Base-by-base conservation (phyloP, 208 protist genomes). In the Histomonas meleagridis region DNA sequence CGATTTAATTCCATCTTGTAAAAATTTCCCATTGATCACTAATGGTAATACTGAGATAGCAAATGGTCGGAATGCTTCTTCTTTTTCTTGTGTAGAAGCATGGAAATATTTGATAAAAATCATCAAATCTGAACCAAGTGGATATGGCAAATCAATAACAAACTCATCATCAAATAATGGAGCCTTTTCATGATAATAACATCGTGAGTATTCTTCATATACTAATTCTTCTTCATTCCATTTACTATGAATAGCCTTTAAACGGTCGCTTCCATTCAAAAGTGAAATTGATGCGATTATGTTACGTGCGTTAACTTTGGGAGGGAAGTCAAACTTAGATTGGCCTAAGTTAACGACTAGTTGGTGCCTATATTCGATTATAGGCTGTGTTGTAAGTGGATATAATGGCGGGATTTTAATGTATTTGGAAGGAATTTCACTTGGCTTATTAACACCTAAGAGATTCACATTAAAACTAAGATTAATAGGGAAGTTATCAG, bases 131-230 rank as follows among this genome's bases (percentile, higher is more conserved):
- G 60, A n/a, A 28, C 23, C 23, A 5, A n/a, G 60, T 7, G 16
- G 16, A n/a, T 32, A 32, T 86, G 76, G 76, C 51, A 86, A 46
- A 43, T 86, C 76, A 48, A 86, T 86, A 4, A 86, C 28, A n/a
- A 86, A 86, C 55, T 86, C 76, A 86, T 86, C 76, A 0, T 86
- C 76, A 38, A 55, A 86, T 26, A 51, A 18, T 55, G 76, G 76
- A 18, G 23, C 4, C 32, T 43, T 38, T 28, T 51, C 76, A 48
- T 86, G 76, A 49, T 86, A 86, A 3, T 55, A 55, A 23, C 76
- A 43, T 55, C 76, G 51, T 51, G 76, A 86, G 18, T 26, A 51
- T 32, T 16, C 40, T 18, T 32, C 10, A 46, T 86, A 40, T 4
- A 51, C 40, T 38, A 86, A 2, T 7, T 55, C 46, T 32, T 12